Evolutionary conservation across 768 basidiomycete species (phyloP), one percentile per base, ranked within the genome.

Genomic region (Auriscalpium microsporum): DNA sequence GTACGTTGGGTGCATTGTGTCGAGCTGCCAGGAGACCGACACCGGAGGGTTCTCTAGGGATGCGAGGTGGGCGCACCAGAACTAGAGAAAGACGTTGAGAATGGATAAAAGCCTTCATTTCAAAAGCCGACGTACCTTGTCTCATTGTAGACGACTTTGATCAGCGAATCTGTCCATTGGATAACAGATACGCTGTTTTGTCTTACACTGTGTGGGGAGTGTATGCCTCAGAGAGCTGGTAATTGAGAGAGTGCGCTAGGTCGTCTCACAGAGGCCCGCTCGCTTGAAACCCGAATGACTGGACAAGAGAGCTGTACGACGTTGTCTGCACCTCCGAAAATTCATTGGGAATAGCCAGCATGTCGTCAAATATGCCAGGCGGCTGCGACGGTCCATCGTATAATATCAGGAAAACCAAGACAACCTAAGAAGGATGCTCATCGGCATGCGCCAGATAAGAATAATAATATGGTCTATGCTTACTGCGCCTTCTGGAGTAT

Each of bases 331-430:
- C 40, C 14, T 42, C 40, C 14, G 4, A 14, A 14, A 4, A 6
- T 17, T 14, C 8, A 50, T 38, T 11, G 2, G 58, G 58, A 7
- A 58, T 58, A 1, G 55, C 36, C 55, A 64, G 48, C 42, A 64
- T 51, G 21, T 59, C 62, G 1, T 63, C 62, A 35, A 64, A 63
- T 1, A 57, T 36, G 11, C 58, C 59, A 1, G 21, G 49, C 6
- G 59, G 53, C 14, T 57, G 57, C 4, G 50, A 50, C 0, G 63
- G 62, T 1, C 48, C 62, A 35, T 64, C 59, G 45, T 64, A 64
- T 23, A 60, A 62, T 11, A 21, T n/a, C 13, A 42, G 40, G 40
- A 42, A 42, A 4, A 17, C 40, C 14, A 42, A 17, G 17, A 42
- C 40, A 3, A 42, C 14, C 40, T 42, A 42, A 7, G 8, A 42